Percentiles rank a stretch among this genome's conserved stretches.
phyloP scores from a whole-genome alignment of 139 green algal species.

The Spirogloea muscicola region DNA sequence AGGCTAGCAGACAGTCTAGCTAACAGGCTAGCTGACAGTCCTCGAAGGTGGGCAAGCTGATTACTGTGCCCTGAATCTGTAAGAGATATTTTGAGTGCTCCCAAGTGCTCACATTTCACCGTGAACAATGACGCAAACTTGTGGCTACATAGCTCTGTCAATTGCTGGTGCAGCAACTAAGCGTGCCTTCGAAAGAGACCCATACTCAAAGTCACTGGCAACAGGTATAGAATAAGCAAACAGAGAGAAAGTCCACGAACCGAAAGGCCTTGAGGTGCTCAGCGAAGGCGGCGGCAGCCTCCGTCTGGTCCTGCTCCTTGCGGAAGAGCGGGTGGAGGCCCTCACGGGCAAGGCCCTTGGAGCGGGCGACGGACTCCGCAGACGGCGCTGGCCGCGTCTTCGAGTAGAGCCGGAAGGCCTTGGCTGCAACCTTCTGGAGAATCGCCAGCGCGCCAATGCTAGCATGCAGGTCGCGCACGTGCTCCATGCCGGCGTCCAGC shows the following conservation, averaged over 20 bases:
- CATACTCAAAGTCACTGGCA: background rate
- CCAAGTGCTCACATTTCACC: background rate
- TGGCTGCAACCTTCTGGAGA: conserved; percentile 44
- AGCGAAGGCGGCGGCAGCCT: conserved; percentile 26
- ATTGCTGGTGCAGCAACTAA: background rate
- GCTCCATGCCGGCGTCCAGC: conserved; percentile 66
- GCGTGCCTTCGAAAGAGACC: background rate
- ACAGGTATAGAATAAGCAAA: background rate
- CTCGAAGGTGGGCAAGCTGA: too few relatives aligned
- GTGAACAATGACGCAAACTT: background rate
- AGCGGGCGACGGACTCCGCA: conserved; percentile 64
- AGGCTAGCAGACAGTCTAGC: background rate
- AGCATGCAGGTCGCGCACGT: conserved; percentile 47
- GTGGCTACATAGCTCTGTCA: background rate
- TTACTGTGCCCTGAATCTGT: background rate
- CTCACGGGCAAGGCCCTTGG: conserved; percentile 19
- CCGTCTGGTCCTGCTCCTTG: background rate
- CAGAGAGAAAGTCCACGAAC: conserved; percentile 6
- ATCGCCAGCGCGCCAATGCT: background rate
- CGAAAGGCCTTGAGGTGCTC: conserved; percentile 41
- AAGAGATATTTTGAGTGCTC: background rate
- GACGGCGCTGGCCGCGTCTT: conserved; percentile 75
- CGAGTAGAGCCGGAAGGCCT: conserved; percentile 84
- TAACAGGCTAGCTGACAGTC: too few relatives aligned
- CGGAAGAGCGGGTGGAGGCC: conserved; percentile 31